Evolutionary conservation across 2,329 filamentous ascomycete genomes (phyloP), one percentile per base, ranked within the genome.

Genomic region (Basipetospora chlamydospora): DNA sequence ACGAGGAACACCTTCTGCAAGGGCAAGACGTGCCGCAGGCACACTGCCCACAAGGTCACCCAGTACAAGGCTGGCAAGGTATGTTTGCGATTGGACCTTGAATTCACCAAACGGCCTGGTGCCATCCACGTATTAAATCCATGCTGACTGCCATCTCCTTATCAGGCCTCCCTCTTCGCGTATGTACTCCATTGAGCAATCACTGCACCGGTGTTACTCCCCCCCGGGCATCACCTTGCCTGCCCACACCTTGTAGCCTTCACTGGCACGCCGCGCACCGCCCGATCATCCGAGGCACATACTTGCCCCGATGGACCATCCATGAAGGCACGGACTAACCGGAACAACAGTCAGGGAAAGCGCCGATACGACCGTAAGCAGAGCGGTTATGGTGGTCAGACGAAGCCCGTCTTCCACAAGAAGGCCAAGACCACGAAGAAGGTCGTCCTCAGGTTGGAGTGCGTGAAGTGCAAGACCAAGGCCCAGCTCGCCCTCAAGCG

Each of bases 361-460:
- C 84, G 88, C 69, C 87, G 88, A 80, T 96, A 96, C 73, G 86
- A 93, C 72, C 78, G 86, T 62, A 96, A 96, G 77, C 88, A 96
- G 74, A 85, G 80, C 64, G 88, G 88, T 83, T 96, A 95, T 63
- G 90, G 90, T 84, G 90, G 90, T 87, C 90, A 98, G 75, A 98
- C 90, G 59, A 98, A 98, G 75, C 90, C 92, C 56, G 87, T 98
- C 60, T 98, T 96, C 83, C 90, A 96, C 84, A 98, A 96, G 81
- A 96, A 95, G 75, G 90, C 90, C 52, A 98, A 98, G 83, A 98
- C 90, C 54, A 98, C 90, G 63, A 98, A 98, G 84, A 98, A 98
- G 81, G 82, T 98, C 56, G 92, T 98, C 58, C 73, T 98, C 67
- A 80, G 90, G 73, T 71, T 98, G 66, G 90, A 98, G 68, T 98